Base-by-base conservation (phyloP, 2,329 filamentous ascomycete species). In the Fusarium sp. region DNA sequence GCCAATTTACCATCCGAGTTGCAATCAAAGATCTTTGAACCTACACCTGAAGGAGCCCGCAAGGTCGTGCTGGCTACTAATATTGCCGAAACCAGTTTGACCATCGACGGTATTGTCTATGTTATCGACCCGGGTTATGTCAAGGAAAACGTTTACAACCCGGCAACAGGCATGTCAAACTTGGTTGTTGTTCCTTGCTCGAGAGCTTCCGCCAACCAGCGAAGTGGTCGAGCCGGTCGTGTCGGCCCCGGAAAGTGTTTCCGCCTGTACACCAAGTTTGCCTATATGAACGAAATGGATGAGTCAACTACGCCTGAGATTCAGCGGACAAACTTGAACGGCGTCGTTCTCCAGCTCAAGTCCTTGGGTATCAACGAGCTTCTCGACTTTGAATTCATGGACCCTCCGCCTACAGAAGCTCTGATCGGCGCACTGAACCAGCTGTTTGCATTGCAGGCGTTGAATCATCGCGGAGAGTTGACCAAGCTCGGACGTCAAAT, bases 1-100 rank as follows among this genome's bases (percentile, higher is more conserved):
- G 91, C 93, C 70, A 97, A 96, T 70, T 78, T 99, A 35, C 93
- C 93, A 0, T 93, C 92, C 0, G 93, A 98, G 55, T 78, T 96
- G 2, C 95, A 99, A 73, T 86, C 90, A 43, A 94, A 94, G 73
- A 97, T 98, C 65, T 99, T 99, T 70, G 92, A 97, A 69, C 93
- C 93, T 0, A 96, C 94, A 0, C 94, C 95, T 0, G 86, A 89
- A 0, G 89, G 89, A 15, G 89, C 91, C 0, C 85, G 95, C 25
- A 99, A 98, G 73, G 92, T 98, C 0, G 92, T 99, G 0, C 78
- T 98, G 33, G 93, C 94, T 0, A 98, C 95, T 3, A 99, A 99
- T 72, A 98, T 99, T 74, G 95, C 95, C 3, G 95, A 99, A 75
- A 99, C 95, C 0, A 93, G 88, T 80, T 78, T 99, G 71, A 99